Evolutionary conservation across 2,329 filamentous ascomycete genomes (phyloP), one percentile per base, ranked within the genome.

Genomic region (Colletotrichum tropicicola): DNA sequence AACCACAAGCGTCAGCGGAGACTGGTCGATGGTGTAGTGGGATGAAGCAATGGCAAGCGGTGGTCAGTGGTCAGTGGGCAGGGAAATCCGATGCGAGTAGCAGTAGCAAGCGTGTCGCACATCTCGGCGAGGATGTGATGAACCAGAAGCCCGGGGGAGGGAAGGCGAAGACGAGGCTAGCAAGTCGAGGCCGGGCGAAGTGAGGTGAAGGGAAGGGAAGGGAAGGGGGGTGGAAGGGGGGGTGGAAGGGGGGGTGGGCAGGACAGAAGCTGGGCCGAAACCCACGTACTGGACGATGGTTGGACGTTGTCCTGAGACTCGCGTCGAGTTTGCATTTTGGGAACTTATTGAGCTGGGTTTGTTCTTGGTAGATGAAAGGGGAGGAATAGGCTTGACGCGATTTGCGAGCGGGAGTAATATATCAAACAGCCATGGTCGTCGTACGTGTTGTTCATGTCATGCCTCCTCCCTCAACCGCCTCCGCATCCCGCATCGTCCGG

Each of bases 311-410:
- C 59, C 59, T 17, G 39, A 47, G 63, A 43, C 63, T 66, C 63
- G 63, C 59, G 59, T 63, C 52, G 59, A 59, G 52, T 58, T 58
- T 62, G 47, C 63, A 66, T 66, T 64, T 66, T 35, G 53, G 44
- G 59, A 66, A 64, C 6, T 21, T 53, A 53, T 41, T 19, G 27
- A 47, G 52, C 58, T 64, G 59, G 47, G 63, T 52, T 49, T 9
- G 25, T 30, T 53, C 45, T 47, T 37, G 47, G 51, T 52, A 23
- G 19, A 53, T 23, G 41, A 48, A 32, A 45, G 32, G n/a, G 41
- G 25, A 48, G 30, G 54, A 52, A 43, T 21, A 43, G 39, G 19
- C 44, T 9, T 35, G 49, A 39, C 15, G 63, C 30, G 59, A 47
- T 25, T 53, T 53, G 63, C 47, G 59, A 64, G 27, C 57, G 53